Percentiles rank a stretch among this genome's conserved stretches.
These are phyloP conservation scores for Onygenales sp. DNA, from an alignment of 2,329 filamentous ascomycete species.

Conservation along the genomic window DNA sequence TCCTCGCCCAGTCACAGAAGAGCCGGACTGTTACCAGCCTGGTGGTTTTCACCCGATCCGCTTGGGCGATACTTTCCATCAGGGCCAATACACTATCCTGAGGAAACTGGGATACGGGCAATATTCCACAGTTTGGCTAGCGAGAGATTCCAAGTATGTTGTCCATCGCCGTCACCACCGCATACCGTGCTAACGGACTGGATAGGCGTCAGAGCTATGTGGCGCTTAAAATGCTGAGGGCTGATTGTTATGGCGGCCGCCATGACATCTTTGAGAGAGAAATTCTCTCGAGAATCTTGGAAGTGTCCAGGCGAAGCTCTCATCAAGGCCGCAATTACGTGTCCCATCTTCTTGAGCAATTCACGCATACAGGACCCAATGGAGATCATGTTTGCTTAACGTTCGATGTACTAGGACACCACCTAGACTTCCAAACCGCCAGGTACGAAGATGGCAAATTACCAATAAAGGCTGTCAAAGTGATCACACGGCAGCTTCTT, in stretches of 20 bases:
- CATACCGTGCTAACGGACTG: constrained; percentile 6
- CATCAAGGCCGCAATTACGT: constrained; percentile 16
- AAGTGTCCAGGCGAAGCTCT: constrained; percentile 9
- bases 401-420: constrained; percentile 18
- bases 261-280: constrained; percentile 9
- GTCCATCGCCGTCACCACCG: not conserved
- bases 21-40: constrained; percentile 92
- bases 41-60: constrained; percentile 85
- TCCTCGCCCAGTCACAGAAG: constrained; percentile 44
- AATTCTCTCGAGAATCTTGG: constrained; percentile 13
- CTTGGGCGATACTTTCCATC: constrained; percentile 85
- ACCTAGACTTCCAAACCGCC: constrained; percentile 15
- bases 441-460: constrained; percentile 15
- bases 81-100: constrained; percentile 82
- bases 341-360: constrained; percentile 15
- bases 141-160: constrained; percentile 57
- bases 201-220: constrained; percentile 15
- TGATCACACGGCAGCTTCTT: constrained; percentile 17
- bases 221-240: constrained; percentile 17
- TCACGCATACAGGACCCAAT: constrained; percentile 19
- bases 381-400: constrained; percentile 20
- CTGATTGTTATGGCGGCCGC: constrained; percentile 17
- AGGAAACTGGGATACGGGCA: constrained; percentile 91
- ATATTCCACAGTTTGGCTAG: constrained; percentile 79
- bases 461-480: constrained; percentile 14